Conservation (phyloP, 306 rosid species). For the Rosa persica region DNA sequence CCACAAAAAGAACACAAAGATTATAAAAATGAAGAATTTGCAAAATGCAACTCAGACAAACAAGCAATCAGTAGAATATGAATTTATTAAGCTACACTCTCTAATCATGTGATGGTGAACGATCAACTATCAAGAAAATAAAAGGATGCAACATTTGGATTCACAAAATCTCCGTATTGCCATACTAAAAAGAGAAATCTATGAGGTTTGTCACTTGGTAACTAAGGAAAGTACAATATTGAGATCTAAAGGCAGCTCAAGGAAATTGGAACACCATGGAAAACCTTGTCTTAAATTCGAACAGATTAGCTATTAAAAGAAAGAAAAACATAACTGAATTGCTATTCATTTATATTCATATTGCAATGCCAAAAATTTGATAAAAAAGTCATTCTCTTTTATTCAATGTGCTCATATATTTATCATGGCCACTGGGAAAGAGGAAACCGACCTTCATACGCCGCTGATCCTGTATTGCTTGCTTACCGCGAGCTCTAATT, state of each 20-base stretch:
- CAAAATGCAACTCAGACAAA: background rate
- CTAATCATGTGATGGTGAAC: background rate
- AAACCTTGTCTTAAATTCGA: background rate
- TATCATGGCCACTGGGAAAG: background rate
- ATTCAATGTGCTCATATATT: background rate
- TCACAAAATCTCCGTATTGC: background rate
- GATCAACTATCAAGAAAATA: background rate
- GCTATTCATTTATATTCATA: background rate
- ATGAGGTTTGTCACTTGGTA: background rate
- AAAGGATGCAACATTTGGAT: background rate
- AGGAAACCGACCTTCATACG: constrained; percentile 72
- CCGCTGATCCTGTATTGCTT: constrained; percentile 79
- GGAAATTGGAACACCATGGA: background rate
- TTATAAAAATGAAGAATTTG: background rate
- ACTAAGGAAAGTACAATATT: background rate
- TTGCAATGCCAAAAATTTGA: background rate
- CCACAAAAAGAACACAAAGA: constrained; percentile 4
- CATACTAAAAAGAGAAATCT: background rate
- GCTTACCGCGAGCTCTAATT: constrained; percentile 84
- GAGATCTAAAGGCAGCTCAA: constrained; percentile 1
- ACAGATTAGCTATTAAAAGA: background rate
- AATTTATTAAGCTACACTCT: background rate
- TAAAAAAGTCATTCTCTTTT: background rate
- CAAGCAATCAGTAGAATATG: background rate
- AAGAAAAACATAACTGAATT: background rate